Percentiles rank a stretch among this genome's conserved stretches.
These are phyloP conservation scores for Diatrype stigma DNA, from an alignment of 2,329 filamentous ascomycete species.

Conservation along the genomic window DNA sequence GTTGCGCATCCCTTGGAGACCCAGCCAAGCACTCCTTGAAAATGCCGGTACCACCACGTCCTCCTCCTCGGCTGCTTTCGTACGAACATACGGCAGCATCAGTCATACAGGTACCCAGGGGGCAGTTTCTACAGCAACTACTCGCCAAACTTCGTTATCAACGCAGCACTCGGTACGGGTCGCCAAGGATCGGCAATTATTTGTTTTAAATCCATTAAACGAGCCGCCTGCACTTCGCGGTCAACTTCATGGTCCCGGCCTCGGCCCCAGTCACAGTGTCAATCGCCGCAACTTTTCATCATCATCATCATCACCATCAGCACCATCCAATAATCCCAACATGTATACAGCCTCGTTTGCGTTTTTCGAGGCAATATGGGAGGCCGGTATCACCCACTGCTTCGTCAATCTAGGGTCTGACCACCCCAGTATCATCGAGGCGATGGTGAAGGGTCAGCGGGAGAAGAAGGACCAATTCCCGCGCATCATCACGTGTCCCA, in stretches of 20 bases:
- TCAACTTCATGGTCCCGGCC: too few species aligned
- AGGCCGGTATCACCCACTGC: conserved; percentile 32
- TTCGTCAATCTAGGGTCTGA: conserved; percentile 67
- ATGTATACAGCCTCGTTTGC: conserved; percentile 64
- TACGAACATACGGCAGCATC: not conserved
- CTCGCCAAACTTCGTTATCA: not conserved
- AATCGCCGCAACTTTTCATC: not conserved
- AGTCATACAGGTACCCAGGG: too few species aligned
- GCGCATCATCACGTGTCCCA: conserved; percentile 73
- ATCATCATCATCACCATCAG: too few species aligned
- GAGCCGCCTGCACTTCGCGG: too few species aligned
- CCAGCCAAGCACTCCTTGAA: not conserved
- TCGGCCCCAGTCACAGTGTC: too few species aligned
- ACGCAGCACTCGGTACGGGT: not conserved
- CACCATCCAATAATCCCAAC: not conserved
- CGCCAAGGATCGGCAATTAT: not conserved
- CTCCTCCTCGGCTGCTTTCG: not conserved
- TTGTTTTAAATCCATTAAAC: not conserved
- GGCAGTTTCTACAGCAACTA: not conserved
- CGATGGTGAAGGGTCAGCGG: conserved; percentile 71
- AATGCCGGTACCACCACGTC: not conserved
- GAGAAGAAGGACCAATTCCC: conserved; percentile 64
- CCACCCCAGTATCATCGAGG: conserved; percentile 74
- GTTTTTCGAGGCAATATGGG: conserved; percentile 52
- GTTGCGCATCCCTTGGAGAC: not conserved